Conservation (phyloP, 768 basidiomycete species). For the Clitopilus passeckerianus region DNA sequence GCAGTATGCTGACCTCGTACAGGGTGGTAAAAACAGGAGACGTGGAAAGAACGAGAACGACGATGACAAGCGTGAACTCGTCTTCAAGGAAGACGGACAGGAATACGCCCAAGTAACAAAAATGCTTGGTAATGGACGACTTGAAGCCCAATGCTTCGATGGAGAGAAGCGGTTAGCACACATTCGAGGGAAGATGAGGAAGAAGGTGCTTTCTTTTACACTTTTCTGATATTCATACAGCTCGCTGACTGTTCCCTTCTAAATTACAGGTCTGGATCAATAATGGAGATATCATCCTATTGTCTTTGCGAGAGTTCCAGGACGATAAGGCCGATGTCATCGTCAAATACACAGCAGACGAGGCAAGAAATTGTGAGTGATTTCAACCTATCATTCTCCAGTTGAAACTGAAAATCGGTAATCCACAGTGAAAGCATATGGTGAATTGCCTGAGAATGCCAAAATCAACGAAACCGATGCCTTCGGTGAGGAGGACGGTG, state of each 20-base stretch:
- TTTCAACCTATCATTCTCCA: neutral
- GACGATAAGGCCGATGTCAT: slow-evolving; percentile 99
- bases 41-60: slow-evolving; percentile 99
- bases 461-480: slow-evolving; percentile 97
- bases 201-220: slow-evolving; percentile 68
- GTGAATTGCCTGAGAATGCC: slow-evolving; percentile 93
- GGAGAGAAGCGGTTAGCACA: slow-evolving; percentile 97
- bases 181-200: slow-evolving; percentile 98
- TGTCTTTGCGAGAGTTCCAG: slow-evolving; percentile 97
- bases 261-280: slow-evolving; percentile 91
- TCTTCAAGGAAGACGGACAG: slow-evolving; percentile 98
- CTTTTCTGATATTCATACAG: neutral
- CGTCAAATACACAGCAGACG: slow-evolving; percentile 97
- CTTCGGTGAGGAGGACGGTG: slow-evolving; percentile 87
- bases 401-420: neutral
- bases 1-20: neutral
- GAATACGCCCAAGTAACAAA: slow-evolving; percentile 98
- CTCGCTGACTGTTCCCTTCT: slow-evolving; percentile 3
- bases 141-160: slow-evolving; percentile 97
- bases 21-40: slow-evolving; percentile 99
- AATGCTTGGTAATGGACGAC: slow-evolving; percentile 97
- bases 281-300: slow-evolving; percentile 92
- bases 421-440: slow-evolving; percentile 85
- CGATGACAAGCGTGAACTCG: slow-evolving; percentile 96
- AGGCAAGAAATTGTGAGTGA: slow-evolving; percentile 73